Conservation (phyloP, 495 filamentous ascomycete species). For the Xylaria acuta region DNA sequence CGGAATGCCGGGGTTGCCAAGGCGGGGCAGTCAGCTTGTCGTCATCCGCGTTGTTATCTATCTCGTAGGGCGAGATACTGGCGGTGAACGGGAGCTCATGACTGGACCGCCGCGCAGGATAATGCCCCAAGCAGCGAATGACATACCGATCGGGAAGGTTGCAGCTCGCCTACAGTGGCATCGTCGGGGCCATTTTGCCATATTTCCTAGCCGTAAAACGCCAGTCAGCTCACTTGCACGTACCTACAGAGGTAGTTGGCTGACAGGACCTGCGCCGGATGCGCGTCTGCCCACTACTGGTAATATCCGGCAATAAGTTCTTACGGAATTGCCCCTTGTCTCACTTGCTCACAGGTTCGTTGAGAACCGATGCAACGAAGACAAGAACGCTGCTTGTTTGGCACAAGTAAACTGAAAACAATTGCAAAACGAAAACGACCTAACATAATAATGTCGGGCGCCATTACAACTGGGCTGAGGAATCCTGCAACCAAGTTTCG, state of each 20-base stretch:
- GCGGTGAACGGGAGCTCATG: slow-evolving; percentile 1
- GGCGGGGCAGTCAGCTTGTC: slow-evolving; percentile 9
- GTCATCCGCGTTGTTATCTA: slow-evolving; percentile 19
- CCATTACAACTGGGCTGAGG: not conserved
- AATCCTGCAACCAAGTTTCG: not conserved
- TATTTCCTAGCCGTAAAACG: not conserved
- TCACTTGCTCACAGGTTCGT: not conserved
- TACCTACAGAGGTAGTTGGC: not conserved
- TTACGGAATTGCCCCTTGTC: not conserved
- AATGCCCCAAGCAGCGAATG: not conserved
- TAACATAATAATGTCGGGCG: not conserved
- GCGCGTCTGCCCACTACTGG: not conserved
- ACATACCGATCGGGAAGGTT: slow-evolving; percentile 18
- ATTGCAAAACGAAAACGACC: not conserved
- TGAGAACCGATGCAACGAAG: not conserved
- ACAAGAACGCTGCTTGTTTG: not conserved
- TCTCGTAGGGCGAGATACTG: not conserved
- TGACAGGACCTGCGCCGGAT: not conserved
- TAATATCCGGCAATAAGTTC: not conserved
- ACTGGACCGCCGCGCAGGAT: not conserved
- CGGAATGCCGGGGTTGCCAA: slow-evolving; percentile 11
- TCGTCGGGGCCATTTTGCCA: not conserved
- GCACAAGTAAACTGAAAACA: not conserved
- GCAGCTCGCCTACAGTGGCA: not conserved
- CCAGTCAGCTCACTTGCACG: not conserved